A percentile compares a stretch with the other conserved stretches of the same genome.
phyloP scores from a whole-genome alignment of 2,329 filamentous ascomycete species.

The Ceratocystis cacaofunesta region DNA sequence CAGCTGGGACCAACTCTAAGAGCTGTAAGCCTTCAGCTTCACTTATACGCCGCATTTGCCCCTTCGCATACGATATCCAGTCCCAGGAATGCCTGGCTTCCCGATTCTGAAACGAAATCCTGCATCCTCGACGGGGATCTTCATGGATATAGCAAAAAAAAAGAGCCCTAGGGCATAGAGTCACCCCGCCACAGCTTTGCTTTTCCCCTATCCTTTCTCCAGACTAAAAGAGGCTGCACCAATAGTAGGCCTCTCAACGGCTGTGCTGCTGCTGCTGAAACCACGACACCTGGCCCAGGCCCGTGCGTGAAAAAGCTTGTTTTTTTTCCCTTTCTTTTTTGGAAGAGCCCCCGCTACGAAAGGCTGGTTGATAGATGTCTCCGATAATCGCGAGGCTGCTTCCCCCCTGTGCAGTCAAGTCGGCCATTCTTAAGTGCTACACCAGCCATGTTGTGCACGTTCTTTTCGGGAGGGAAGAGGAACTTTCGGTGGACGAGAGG shows the following conservation, averaged over 20 bases:
- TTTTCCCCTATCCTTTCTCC: not conserved
- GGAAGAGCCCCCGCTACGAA: not conserved
- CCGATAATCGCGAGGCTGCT: not conserved
- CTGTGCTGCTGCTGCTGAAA: not conserved
- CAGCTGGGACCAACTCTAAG: too few species aligned
- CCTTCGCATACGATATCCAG: not conserved
- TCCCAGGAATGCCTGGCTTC: not conserved
- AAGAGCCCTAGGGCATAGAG: not conserved
- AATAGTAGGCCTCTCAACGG: constrained; percentile 1
- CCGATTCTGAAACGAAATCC: not conserved
- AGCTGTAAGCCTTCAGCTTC: not conserved
- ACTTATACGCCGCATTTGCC: not conserved
- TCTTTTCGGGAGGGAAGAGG: not conserved
- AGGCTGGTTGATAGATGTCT: not conserved
- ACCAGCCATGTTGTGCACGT: not conserved
- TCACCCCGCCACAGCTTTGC: not conserved
- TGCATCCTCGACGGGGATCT: not conserved
- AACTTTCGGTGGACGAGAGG: not conserved
- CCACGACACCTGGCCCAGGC: not conserved
- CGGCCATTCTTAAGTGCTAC: not conserved
- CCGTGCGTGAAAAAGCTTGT: not conserved
- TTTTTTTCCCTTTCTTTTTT: not conserved
- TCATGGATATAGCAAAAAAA: not conserved
- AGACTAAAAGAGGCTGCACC: not conserved
- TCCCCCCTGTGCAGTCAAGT: not conserved